Base-by-base conservation (phyloP, 164 flowering plant species). In the Umbellularia californica region DNA sequence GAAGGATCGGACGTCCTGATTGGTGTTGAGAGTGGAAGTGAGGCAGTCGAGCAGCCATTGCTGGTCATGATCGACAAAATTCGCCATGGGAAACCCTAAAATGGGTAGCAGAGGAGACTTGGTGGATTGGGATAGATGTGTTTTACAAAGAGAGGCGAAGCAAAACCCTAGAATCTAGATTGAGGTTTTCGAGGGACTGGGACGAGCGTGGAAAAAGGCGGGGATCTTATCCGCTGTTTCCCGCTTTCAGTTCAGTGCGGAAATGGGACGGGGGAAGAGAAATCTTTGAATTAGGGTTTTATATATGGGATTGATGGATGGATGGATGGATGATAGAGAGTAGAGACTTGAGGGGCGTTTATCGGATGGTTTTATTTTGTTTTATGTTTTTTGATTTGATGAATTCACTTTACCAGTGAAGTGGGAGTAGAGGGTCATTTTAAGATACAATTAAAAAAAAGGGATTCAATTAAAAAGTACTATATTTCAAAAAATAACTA, bases 21-120 rank as follows among this genome's bases (percentile, higher is more conserved):
- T 89, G 41, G 93, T 86, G 69, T 93, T 97, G 11, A 95, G 90
- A 19, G 98, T 87, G 11, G 99, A 98, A 68, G 86, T 80, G 85
- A 93, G 83, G 87, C 98, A 93, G 58, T 84, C 87, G 77, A 95
- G 85, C 65, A 93, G 90, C 97, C 99, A 95, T 74, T 89, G 93
- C 82, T 90, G 93, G 75, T 95, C 98, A 77, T 86, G 88, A 82
- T 92, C 97, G 27, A 84, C 81, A 1, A 50, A 28, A 74, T 51
- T 76, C 66, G 68, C 70, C 76, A 74, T 74, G 20, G 15, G 24
- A n/a, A 67, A 27, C 47, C 30, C 67, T 35, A 23, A 25, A 11
- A 23, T 11, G 28, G 14, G 17, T 4, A 11, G 13, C 4, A 1
- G 17, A n/a, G n/a, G 22, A 23, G 6, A 5, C 5, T 4, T 30